Evolutionary conservation across 2,329 filamentous ascomycete genomes (phyloP), one percentile per base, ranked within the genome.

Genomic region (Fusarium agapanthi): DNA sequence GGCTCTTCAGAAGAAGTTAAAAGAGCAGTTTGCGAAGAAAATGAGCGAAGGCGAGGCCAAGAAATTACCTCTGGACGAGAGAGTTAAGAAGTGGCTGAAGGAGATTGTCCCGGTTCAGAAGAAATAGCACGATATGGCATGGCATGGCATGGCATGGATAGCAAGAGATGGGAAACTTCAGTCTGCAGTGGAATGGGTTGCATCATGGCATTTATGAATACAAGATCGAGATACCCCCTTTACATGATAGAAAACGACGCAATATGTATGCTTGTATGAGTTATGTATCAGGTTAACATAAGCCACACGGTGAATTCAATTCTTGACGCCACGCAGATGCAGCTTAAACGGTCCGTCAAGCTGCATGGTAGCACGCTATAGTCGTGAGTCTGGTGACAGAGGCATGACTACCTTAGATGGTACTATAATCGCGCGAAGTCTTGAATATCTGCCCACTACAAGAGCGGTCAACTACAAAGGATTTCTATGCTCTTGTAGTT

Each of bases 21-120:
- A 56, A 57, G 67, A 71, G 32, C 64, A 65, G 20, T 55, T 65
- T 28, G 54, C 76, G 55, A 73, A 72, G 47, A 62, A 76, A 24
- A 61, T 77, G n/a, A 75, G 72, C 37, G 69, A 76, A 14, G 61
- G 70, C 30, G 69, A 76, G 20, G 61, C 74, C 41, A 71, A 73
- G 13, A 71, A 74, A 59, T 38, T 74, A 8, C 69, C 69, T 24
- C 61, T 77, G 7, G 55, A 74, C 20, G 75, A 77, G 20, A 76
- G 69, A 26, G 75, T 77, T 20, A 32, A 51, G 22, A 69, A 58
- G 45, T 77, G 75, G 75, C 41, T 77, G 65, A 61, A 66, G n/a
- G 75, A 76, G 40, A 62, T 77, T 32, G 37, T 74, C 37, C 41
- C 65, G 20, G 54, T 26, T 34, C 38, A 69, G 14, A 61, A 32